A percentile compares a stretch with the other conserved stretches of the same genome.
These are phyloP conservation scores for Bryoglossum gracile DNA, from an alignment of 495 filamentous ascomycete species.

Conservation along the genomic window DNA sequence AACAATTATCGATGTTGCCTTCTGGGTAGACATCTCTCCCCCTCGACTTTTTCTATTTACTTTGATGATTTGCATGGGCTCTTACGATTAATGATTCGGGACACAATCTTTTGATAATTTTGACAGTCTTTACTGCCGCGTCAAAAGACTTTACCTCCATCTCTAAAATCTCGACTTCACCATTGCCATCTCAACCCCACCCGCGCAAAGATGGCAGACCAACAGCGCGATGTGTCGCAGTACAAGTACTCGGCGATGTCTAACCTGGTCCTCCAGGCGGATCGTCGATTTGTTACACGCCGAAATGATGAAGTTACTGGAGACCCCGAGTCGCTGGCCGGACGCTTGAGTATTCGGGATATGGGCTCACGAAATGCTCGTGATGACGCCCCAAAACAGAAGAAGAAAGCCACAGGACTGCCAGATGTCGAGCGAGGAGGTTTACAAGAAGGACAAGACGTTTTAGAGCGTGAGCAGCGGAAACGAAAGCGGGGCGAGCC, in stretches of 20 bases:
- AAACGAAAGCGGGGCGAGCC: slow-evolving; percentile 76
- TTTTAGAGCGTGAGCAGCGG: slow-evolving; percentile 76
- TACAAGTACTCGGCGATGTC: slow-evolving; percentile 99
- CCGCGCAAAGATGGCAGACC: slow-evolving; percentile 67
- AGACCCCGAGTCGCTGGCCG: slow-evolving; percentile 94
- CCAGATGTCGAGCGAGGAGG: slow-evolving; percentile 66
- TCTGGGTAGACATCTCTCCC: no score
- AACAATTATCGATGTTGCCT: no score
- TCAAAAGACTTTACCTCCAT: background rate
- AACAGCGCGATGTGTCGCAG: slow-evolving; percentile 81
- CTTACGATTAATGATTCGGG: slow-evolving; percentile 4
- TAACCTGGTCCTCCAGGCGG: slow-evolving; percentile 99
- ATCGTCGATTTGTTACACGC: slow-evolving; percentile 89
- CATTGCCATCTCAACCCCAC: background rate
- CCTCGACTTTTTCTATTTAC: no score
- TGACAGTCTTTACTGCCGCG: slow-evolving; percentile 7
- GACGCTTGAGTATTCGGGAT: slow-evolving; percentile 83
- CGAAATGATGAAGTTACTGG: slow-evolving; percentile 91
- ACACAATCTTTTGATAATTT: background rate
- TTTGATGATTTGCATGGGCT: no score
- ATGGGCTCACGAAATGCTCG: slow-evolving; percentile 83
- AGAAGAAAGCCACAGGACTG: slow-evolving; percentile 58
- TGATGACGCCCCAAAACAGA: slow-evolving; percentile 72
- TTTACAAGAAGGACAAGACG: slow-evolving; percentile 78
- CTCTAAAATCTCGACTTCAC: background rate